Base-by-base conservation (phyloP, 192 early-diverging fungal species). In the Coemansia sp. region DNA sequence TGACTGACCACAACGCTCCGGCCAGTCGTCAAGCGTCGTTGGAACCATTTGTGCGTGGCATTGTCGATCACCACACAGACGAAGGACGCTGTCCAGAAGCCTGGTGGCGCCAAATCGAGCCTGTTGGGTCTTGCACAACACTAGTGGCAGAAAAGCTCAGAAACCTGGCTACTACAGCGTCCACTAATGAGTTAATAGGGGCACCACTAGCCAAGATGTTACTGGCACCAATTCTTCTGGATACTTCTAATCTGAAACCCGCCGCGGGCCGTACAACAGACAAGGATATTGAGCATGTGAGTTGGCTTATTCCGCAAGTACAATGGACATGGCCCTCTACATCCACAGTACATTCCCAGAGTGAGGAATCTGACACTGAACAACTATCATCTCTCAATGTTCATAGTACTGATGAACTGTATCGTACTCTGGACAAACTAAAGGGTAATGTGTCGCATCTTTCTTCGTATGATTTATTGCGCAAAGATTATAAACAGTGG, bases 401-500 rank as follows among this genome's bases (percentile, higher is more conserved):
- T 1, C 18, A 12, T 7, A 58, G 62, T 14, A 27, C 68, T 19
- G 24, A 25, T 10, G 71, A 67, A 28, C 62, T 79, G 12, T 79
- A 70, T 47, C 28, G 14, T n/a, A 52, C 60, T n/a, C 62, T 73
- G 41, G 68, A 67, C 27, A 64, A 60, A 60, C 73, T 74, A 30
- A 78, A 73, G 28, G 73, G 73, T 44, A 38, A 56, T 32, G 69
- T 78, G 6, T 64, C 66, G 21, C 76, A 78, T 21, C 49, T 78
- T 0, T 61, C 76, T 10, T 30, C 76, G 1, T 19, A 26, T 7
- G 81, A 78, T 19, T 58, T 83, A 14, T 21, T 83, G 57, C 75
- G 81, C 54, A 83, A 83, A 57, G 81, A 83, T 64, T 83, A 83
- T 52, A 83, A 83, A 63, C 76, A 75, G 24, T 83, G 81, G 81